phyloP scores from a whole-genome alignment of 2,329 filamentous ascomycete genomes.

The Huntiella moniliformis region DNA sequence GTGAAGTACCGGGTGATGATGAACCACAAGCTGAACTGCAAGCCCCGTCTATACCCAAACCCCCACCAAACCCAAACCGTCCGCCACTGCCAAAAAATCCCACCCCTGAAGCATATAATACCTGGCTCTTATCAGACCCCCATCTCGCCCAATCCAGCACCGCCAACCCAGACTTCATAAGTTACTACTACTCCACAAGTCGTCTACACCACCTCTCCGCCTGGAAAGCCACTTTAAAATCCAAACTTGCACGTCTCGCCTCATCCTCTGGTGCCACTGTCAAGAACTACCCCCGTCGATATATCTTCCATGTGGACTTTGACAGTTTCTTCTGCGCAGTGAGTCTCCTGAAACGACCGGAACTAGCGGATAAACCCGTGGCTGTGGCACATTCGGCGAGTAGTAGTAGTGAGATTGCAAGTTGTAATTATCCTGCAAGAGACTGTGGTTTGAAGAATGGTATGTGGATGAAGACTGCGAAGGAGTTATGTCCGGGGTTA shows the following conservation, averaged over 20 bases:
- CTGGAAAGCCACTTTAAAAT: conserved; percentile 91
- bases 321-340: conserved; percentile 97
- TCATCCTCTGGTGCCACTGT: conserved; percentile 17
- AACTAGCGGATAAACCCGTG: conserved; percentile 59
- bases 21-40: too few relatives aligned
- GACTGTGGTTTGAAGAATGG: conserved; percentile 82
- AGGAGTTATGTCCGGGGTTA: conserved; percentile 65
- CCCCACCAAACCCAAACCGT: background rate
- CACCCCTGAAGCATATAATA: conserved; percentile 88
- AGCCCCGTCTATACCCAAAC: background rate
- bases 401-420: conserved; percentile 82
- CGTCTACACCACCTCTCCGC: conserved; percentile 85
- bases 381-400: conserved; percentile 80
- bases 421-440: conserved; percentile 86
- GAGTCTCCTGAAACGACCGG: conserved; percentile 58
- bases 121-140: conserved; percentile 64
- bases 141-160: conserved; percentile 75
- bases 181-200: conserved; percentile 90
- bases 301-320: conserved; percentile 91
- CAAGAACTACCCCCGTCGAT: conserved; percentile 38
- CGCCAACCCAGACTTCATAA: conserved; percentile 80
- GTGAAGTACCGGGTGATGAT: background rate
- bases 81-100: conserved; percentile 35
- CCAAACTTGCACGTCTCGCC: conserved; percentile 64
- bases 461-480: conserved; percentile 96